Conservation (phyloP, 163 green algal species). For the Chlamydomonas reinhardtii region DNA sequence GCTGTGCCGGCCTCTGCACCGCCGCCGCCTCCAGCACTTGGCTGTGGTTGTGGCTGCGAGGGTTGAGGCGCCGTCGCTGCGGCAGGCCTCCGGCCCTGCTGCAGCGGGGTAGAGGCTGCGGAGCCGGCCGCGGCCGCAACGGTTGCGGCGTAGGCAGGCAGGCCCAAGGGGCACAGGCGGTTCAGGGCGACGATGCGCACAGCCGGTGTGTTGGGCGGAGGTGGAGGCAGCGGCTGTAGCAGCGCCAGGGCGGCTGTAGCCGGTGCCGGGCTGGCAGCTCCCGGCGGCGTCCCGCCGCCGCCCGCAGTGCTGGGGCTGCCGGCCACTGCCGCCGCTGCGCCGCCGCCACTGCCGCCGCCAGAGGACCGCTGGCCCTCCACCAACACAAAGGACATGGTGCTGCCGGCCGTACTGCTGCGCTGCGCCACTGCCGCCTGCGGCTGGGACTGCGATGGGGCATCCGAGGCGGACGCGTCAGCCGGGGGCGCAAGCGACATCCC, state of each 20-base stretch:
- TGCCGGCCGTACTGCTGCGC: background rate
- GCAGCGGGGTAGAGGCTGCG: background rate
- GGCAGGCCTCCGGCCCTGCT: background rate
- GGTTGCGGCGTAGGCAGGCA: background rate
- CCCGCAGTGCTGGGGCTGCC: background rate
- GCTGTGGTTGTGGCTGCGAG: too few species aligned
- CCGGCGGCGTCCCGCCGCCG: too few species aligned
- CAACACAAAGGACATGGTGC: background rate
- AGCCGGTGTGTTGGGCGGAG: background rate
- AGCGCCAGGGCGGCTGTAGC: background rate
- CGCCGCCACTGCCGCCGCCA: background rate
- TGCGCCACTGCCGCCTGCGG: too few species aligned
- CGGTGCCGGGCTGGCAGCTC: too few species aligned
- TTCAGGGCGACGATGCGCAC: constrained; percentile 29
- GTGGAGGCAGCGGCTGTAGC: background rate
- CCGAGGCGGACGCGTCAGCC: too few species aligned
- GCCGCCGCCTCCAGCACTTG: too few species aligned
- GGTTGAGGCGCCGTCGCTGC: too few species aligned
- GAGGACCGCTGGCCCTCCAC: background rate
- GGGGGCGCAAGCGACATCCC: too few species aligned
- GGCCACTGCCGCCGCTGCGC: background rate
- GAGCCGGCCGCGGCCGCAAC: background rate
- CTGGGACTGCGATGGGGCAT: too few species aligned
- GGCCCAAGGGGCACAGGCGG: constrained; percentile 22
- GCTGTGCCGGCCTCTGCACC: too few species aligned